These are phyloP conservation scores for Eucalyptus victrix DNA, from an alignment of 345 rosid species.

Conservation along the genomic window DNA sequence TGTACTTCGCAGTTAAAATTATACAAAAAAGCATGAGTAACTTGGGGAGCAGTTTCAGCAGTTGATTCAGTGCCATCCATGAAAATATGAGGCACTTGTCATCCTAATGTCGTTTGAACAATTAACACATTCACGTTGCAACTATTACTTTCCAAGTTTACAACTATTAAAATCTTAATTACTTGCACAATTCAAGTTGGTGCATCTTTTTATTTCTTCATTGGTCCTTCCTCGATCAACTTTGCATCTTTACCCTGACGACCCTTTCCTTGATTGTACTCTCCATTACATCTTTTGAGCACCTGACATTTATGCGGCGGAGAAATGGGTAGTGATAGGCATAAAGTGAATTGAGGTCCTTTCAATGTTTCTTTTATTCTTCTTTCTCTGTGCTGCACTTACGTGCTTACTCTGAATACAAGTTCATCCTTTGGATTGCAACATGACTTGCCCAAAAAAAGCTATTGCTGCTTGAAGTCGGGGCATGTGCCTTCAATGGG, in stretches of 20 bases:
- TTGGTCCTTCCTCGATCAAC: neutral
- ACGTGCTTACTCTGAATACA: neutral
- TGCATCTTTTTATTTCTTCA: too few species aligned
- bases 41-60: too few species aligned
- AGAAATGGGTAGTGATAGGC: neutral
- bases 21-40: too few species aligned
- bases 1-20: too few species aligned
- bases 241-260: neutral
- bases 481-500: accelerated
- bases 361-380: neutral
- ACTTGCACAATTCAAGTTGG: too few species aligned
- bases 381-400: neutral
- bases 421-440: neutral
- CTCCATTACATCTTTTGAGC: neutral
- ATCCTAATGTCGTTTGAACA: too few species aligned
- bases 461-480: neutral
- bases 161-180: too few species aligned
- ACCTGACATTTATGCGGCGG: neutral
- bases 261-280: neutral
- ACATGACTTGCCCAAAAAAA: too few species aligned
- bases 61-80: too few species aligned
- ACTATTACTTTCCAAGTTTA: too few species aligned
- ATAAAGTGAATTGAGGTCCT: neutral
- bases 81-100: too few species aligned
- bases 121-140: too few species aligned